These are phyloP conservation scores for Candida mattraensis DNA, from an alignment of 805 yeast genomes.

Conservation along the genomic window DNA sequence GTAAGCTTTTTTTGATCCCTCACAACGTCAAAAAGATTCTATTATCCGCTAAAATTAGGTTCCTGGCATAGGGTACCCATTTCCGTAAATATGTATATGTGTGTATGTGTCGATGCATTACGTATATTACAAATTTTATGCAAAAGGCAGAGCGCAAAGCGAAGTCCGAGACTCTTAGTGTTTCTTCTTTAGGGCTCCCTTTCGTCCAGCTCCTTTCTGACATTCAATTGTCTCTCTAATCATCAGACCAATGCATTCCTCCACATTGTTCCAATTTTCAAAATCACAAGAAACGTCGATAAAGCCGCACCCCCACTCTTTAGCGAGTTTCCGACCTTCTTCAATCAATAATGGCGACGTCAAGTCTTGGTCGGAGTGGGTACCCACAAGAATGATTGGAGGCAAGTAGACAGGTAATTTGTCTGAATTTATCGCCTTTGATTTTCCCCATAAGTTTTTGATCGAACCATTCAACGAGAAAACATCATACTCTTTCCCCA, in stretches of 20 bases:
- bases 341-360: constrained; percentile 61
- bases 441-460: constrained; percentile 53
- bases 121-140: too few species aligned
- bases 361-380: constrained; percentile 56
- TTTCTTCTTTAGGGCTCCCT: constrained; percentile 2
- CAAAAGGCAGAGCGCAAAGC: too few species aligned
- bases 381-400: constrained; percentile 66
- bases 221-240: constrained; percentile 58
- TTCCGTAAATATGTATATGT: too few species aligned
- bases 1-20: too few species aligned
- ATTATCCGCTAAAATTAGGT: too few species aligned
- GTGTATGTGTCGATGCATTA: too few species aligned
- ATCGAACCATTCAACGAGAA: constrained; percentile 59
- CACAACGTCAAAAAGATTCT: too few species aligned
- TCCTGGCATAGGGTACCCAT: too few species aligned
- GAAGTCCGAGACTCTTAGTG: constrained; percentile 1
- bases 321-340: constrained; percentile 57
- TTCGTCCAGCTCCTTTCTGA: constrained; percentile 12
- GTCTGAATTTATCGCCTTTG: constrained; percentile 8
- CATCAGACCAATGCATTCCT: constrained; percentile 55
- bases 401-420: constrained; percentile 38
- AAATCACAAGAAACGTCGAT: constrained; percentile 54
- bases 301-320: constrained; percentile 65
- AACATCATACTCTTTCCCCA: constrained; percentile 67
- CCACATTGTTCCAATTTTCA: constrained; percentile 49